A percentile compares a stretch with the other conserved stretches of the same genome.
These are phyloP conservation scores for Iberis pinnata DNA, from an alignment of 345 rosid genomes.

Conservation along the genomic window DNA sequence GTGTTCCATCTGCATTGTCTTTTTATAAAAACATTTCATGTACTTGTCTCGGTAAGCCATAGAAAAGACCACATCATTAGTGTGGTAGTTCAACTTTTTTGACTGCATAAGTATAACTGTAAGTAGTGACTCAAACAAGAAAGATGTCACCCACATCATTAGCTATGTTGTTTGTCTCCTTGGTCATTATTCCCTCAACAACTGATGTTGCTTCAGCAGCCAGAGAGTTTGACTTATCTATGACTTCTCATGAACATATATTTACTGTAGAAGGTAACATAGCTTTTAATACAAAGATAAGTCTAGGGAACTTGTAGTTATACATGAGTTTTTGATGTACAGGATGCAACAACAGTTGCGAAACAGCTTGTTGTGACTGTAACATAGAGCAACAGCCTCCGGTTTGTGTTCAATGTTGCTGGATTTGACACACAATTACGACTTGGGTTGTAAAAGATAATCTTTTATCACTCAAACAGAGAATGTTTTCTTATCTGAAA, in stretches of 20 bases:
- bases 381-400: constrained; percentile 63
- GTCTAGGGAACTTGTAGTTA: background rate
- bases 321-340: constrained; percentile 14
- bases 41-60: too few relatives aligned
- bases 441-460: too few relatives aligned
- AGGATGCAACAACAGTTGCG: constrained; percentile 76
- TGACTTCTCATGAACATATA: constrained; percentile 8
- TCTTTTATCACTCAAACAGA: too few relatives aligned
- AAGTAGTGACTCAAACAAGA: constrained; percentile 12
- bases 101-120: constrained; percentile 5
- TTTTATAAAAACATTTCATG: constrained; percentile 3
- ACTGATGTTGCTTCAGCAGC: background rate
- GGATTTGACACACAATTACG: too few relatives aligned
- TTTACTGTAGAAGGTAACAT: constrained; percentile 19
- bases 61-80: background rate
- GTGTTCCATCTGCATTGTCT: constrained; percentile 20
- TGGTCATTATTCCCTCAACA: constrained; percentile 8
- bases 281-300: background rate
- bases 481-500: too few relatives aligned
- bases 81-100: background rate
- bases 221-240: constrained; percentile 1
- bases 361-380: constrained; percentile 69
- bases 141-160: constrained; percentile 17
- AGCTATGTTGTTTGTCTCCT: constrained; percentile 12
- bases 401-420: constrained; percentile 57